Percentiles rank a stretch among this genome's conserved stretches.
These are phyloP conservation scores for Aaosphaeria pasadenensis DNA, from an alignment of 2,329 filamentous ascomycete genomes.

Conservation along the genomic window DNA sequence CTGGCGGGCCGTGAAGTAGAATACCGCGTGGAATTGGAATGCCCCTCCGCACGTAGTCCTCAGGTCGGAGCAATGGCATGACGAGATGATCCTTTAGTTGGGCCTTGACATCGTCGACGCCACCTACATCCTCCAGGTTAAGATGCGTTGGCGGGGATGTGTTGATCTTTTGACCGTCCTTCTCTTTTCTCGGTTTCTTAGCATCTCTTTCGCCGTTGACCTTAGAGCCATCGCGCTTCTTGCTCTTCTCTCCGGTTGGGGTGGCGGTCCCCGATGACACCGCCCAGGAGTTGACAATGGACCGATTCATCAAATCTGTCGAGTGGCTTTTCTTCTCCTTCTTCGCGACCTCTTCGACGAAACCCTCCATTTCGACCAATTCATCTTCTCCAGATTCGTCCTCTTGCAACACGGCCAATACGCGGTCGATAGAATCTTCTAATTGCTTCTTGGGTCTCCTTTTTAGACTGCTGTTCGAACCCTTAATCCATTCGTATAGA, in stretches of 20 bases:
- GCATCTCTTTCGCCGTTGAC: constrained; percentile 63
- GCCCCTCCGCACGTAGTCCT: constrained; percentile 63
- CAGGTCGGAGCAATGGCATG: constrained; percentile 66
- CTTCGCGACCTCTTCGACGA: constrained; percentile 18
- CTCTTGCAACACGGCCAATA: constrained; percentile 67
- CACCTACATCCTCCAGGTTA: constrained; percentile 70
- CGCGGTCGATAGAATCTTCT: constrained; percentile 81
- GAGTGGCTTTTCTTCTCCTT: constrained; percentile 14
- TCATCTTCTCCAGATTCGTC: constrained; percentile 59
- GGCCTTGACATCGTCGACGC: constrained; percentile 68
- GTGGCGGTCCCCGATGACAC: constrained; percentile 35
- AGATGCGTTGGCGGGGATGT: constrained; percentile 65
- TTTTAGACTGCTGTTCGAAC: constrained; percentile 82
- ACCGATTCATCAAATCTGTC: constrained; percentile 64
- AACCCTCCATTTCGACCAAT: constrained; percentile 44
- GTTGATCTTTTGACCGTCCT: constrained; percentile 52
- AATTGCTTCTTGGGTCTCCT: constrained; percentile 77
- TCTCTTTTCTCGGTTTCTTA: constrained; percentile 59
- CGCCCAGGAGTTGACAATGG: constrained; percentile 59
- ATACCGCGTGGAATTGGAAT: constrained; percentile 72
- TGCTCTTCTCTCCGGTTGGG: constrained; percentile 21
- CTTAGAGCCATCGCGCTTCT: constrained; percentile 47
- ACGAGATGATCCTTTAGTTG: constrained; percentile 70
- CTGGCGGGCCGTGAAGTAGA: constrained; percentile 77
- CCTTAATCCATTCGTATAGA: constrained; percentile 77